A percentile compares a stretch with the other conserved stretches of the same genome.
Conservation (phyloP, 306 rosid genomes). For the Ziziphus jujuba region DNA sequence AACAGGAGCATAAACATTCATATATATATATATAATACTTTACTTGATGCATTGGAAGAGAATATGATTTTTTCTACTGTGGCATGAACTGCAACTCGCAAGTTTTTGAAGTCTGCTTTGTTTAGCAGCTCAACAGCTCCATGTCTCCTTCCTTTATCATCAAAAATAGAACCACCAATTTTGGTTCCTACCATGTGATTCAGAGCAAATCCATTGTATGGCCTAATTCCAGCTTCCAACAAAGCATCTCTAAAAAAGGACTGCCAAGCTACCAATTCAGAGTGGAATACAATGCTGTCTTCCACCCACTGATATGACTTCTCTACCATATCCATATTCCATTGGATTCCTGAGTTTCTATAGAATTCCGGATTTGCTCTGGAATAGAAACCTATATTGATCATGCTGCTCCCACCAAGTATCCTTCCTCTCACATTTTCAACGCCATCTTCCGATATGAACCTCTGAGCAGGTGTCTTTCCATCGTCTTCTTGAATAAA, state of each 20-base stretch:
- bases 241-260: constrained; percentile 6
- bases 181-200: constrained; percentile 20
- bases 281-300: neutral
- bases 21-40: neutral
- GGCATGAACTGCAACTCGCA: constrained; percentile 27
- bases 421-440: constrained; percentile 25
- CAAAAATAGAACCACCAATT: constrained; percentile 21
- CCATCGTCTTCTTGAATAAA: constrained; percentile 12
- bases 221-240: constrained; percentile 11
- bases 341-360: neutral
- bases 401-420: constrained; percentile 35
- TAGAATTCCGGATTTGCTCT: constrained; percentile 20
- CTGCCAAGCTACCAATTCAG: constrained; percentile 21
- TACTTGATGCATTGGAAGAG: constrained; percentile 15
- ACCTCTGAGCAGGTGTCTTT: constrained; percentile 1
- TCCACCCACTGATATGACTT: constrained; percentile 31
- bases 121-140: constrained; percentile 37
- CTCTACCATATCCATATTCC: constrained; percentile 28
- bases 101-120: constrained; percentile 11
- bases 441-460: constrained; percentile 25
- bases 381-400: constrained; percentile 23
- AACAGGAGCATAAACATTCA: neutral
- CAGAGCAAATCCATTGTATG: constrained; percentile 24
- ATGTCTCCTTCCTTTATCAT: constrained; percentile 20
- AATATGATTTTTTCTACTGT: constrained; percentile 30